Percentiles rank a stretch among this genome's conserved stretches.
These are phyloP conservation scores for Kazachstania sp. DNA, from an alignment of 1,139 yeast species.

Conservation along the genomic window DNA sequence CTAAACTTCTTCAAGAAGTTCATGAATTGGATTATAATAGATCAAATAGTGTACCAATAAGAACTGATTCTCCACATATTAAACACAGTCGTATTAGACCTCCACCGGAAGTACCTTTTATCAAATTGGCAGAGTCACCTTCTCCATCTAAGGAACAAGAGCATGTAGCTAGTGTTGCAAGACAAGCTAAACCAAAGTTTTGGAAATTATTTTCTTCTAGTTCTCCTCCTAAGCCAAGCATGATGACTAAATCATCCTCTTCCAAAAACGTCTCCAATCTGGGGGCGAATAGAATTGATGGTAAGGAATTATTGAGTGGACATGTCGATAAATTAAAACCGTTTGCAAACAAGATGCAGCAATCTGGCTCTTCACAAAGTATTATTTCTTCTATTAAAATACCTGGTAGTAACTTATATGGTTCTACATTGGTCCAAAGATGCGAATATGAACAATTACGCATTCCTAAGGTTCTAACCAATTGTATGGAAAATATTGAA, in stretches of 20 bases:
- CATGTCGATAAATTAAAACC: conserved; percentile 4
- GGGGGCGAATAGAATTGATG: conserved; percentile 10
- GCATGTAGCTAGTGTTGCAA: conserved; percentile 25
- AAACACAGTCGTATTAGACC: not conserved
- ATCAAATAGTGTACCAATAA: conserved; percentile 6
- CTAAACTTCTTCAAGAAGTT: conserved; percentile 24
- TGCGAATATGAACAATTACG: conserved; percentile 49
- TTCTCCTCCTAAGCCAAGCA: conserved; percentile 3
- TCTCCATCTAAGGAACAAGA: conserved; percentile 13
- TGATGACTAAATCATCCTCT: not conserved
- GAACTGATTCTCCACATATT: conserved; percentile 2
- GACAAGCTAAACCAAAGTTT: conserved; percentile 27
- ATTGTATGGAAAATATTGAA: conserved; percentile 77
- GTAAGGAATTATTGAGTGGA: not conserved
- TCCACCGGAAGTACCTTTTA: conserved; percentile 1
- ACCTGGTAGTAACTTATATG: conserved; percentile 17
- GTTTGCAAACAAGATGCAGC: conserved; percentile 3
- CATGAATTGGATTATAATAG: conserved; percentile 23
- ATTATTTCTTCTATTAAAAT: not conserved
- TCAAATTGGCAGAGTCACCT: conserved; percentile 11
- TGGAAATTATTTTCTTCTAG: conserved; percentile 28
- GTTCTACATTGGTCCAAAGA: conserved; percentile 45
- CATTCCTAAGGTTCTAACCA: conserved; percentile 63
- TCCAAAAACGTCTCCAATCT: conserved; percentile 8
- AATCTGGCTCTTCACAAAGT: conserved; percentile 9